phyloP scores from a whole-genome alignment of 768 basidiomycete species.

The Tulasnella sp. region DNA sequence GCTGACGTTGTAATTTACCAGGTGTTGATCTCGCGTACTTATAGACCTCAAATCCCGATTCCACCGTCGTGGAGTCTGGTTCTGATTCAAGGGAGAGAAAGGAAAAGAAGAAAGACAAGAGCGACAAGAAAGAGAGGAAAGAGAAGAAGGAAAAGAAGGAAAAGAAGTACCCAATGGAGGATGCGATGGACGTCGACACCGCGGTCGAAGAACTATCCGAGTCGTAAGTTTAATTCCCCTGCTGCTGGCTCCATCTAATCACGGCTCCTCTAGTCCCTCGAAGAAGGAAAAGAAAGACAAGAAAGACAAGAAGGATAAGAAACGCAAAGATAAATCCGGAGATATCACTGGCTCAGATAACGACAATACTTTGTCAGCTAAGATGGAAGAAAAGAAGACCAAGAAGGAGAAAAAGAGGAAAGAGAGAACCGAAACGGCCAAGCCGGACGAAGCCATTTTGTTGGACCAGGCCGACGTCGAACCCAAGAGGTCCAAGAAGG shows the following conservation, averaged over 20 bases:
- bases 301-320: conserved; percentile 12
- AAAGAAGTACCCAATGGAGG: background rate
- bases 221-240: background rate
- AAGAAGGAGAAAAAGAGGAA: conserved; percentile 10
- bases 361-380: background rate
- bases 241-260: background rate
- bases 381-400: background rate
- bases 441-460: background rate
- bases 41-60: conserved; percentile 11
- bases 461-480: conserved; percentile 14
- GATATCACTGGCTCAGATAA: background rate
- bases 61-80: conserved; percentile 13
- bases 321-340: background rate
- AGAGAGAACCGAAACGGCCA: background rate
- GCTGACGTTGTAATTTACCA: background rate
- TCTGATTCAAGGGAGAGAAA: background rate
- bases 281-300: conserved; percentile 10
- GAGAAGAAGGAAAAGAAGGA: conserved; percentile 25
- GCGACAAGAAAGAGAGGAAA: conserved; percentile 25
- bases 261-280: background rate
- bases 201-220: background rate
- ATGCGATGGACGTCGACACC: background rate
- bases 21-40: background rate
- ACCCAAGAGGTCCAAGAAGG: conserved; percentile 2
- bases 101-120: conserved; percentile 18